Evolutionary conservation across 2,329 filamentous ascomycete genomes (phyloP), one percentile per base, ranked within the genome.

Genomic region (Orbilia brochopaga): DNA sequence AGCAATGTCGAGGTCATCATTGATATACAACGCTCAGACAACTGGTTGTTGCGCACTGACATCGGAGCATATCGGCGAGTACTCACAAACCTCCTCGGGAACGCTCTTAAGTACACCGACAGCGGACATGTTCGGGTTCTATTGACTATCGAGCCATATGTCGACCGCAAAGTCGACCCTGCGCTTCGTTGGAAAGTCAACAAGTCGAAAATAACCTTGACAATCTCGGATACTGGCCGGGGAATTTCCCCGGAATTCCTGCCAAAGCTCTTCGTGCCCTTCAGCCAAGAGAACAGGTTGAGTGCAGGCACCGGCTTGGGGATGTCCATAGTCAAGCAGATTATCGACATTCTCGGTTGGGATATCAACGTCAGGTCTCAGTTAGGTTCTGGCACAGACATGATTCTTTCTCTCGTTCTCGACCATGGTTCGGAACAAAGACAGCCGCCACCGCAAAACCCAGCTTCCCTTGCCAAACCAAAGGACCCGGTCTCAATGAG

Each of bases 161-260:
- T 62, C 27, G 63, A 56, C 17, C 61, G 70, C 42, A 56, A 40
- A 21, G 40, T 51, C 23, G 50, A 54, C 7, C 27, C 24, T 37
- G 21, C 27, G 35, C 30, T 10, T 2, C 37, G 4, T 5, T 15
- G 3, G 3, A 13, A 17, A 55, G 69, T 8, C 54, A 65, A 21
- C 21, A 78, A 73, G 19, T 74, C 75, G 2, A 74, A 77, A 40
- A 77, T 81, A 1, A 77, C 77, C 0, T 75, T 87, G 4, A 83
- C 81, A 0, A 83, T 90, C 1, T 80, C 81, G 0, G 88, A 90
- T 74, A 87, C 88, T 0, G 88, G 88, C 0, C 83, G 83, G 50
- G 88, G 88, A 0, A 90, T 90, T 35, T 83, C 83, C 0, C 80
- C 84, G 4, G 85, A 88, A 8, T 90, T 86, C 73, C 79, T 89